Conservation (phyloP, 768 basidiomycete genomes). For the Symmetrospora coprosmae region DNA sequence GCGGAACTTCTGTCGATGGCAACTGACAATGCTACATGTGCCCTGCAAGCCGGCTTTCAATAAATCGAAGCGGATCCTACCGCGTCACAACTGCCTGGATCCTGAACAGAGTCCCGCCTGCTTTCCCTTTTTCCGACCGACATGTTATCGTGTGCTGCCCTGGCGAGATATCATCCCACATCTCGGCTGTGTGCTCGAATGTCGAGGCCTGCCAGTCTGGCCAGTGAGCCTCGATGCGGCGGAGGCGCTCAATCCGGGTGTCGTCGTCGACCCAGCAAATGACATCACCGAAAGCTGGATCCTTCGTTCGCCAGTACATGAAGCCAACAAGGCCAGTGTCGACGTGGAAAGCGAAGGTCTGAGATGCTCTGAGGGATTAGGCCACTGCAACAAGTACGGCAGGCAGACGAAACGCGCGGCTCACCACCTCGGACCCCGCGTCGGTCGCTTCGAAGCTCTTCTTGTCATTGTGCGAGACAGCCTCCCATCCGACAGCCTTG, state of each 20-base stretch:
- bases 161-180: slow-evolving; percentile 18
- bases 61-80: no score
- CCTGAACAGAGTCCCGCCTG: slow-evolving; percentile 1
- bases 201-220: background rate
- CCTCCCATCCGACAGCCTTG: background rate
- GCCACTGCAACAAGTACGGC: background rate
- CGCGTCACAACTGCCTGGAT: slow-evolving; percentile 6
- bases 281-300: slow-evolving; percentile 8
- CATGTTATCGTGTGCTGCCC: slow-evolving; percentile 22
- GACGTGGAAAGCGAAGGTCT: slow-evolving; percentile 18
- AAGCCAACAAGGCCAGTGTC: slow-evolving; percentile 14
- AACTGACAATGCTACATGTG: no score
- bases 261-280: slow-evolving; percentile 22
- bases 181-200: slow-evolving; percentile 10
- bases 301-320: slow-evolving; percentile 20
- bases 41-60: no score
- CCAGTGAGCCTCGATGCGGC: background rate
- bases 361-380: no score
- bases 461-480: slow-evolving; percentile 11
- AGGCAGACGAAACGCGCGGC: background rate
- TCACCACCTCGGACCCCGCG: slow-evolving; percentile 8
- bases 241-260: background rate
- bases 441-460: slow-evolving; percentile 6
- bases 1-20: no score
- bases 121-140: background rate